Percentiles rank a stretch among this genome's conserved stretches.
These are phyloP conservation scores for Aegilops tauschii DNA, from an alignment of 176 grass and related monocot species.

Conservation along the genomic window DNA sequence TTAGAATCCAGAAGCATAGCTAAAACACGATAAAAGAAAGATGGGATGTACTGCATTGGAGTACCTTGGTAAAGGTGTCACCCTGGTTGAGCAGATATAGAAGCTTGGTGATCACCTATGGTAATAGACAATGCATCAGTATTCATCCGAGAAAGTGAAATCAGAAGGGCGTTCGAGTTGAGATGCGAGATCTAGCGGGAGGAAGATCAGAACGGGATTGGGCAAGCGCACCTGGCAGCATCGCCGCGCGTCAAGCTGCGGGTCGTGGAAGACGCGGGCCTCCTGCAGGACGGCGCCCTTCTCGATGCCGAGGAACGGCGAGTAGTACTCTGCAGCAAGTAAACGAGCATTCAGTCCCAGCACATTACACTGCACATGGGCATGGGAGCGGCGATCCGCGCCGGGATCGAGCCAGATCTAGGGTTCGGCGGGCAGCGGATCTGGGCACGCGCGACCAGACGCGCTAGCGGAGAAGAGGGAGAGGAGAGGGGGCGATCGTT, in stretches of 20 bases:
- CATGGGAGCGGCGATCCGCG: neutral
- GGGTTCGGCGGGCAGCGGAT: conserved; percentile 4
- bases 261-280: conserved; percentile 93
- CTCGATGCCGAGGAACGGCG: conserved; percentile 95
- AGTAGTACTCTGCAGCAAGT: conserved; percentile 72
- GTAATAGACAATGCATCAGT: conserved; percentile 18
- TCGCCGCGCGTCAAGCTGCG: conserved; percentile 83
- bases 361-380: neutral
- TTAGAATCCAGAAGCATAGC: neutral
- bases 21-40: neutral
- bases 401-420: conserved; percentile 19
- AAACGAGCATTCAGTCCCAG: conserved; percentile 12
- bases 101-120: conserved; percentile 97
- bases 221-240: conserved; percentile 79
- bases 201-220: neutral
- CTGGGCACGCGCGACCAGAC: neutral
- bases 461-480: neutral
- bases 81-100: conserved; percentile 99
- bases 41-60: neutral
- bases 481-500: neutral
- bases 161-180: neutral
- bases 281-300: conserved; percentile 98
- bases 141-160: neutral
- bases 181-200: conserved; percentile 3
- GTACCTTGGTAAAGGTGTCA: conserved; percentile 94